phyloP scores from a whole-genome alignment of 441 rosid species.

The Flueggea neowawraea region DNA sequence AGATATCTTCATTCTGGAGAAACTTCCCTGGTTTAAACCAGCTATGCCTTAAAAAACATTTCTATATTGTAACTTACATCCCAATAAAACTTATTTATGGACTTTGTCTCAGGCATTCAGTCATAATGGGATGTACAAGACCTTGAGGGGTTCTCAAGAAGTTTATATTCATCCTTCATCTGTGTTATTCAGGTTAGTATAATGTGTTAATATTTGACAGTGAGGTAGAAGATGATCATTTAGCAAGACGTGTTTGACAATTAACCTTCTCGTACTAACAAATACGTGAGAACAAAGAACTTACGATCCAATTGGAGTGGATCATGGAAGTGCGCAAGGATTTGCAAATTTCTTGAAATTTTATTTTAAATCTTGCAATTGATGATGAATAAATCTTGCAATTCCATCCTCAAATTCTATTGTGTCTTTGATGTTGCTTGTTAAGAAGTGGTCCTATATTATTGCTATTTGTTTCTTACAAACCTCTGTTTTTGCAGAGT shows the following conservation, averaged over 20 bases:
- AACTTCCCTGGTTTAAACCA: not conserved
- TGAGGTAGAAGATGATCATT: too few relatives aligned
- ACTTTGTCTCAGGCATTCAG: slow-evolving; percentile 50
- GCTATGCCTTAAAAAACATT: not conserved
- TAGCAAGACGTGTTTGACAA: too few relatives aligned
- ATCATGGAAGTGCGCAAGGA: too few relatives aligned
- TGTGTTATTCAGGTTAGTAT: slow-evolving; percentile 77
- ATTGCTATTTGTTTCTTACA: not conserved
- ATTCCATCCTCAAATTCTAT: too few relatives aligned
- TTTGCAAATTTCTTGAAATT: too few relatives aligned
- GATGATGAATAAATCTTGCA: too few relatives aligned
- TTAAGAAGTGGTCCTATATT: not conserved
- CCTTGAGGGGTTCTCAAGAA: slow-evolving; percentile 91
- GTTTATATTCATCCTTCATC: slow-evolving; percentile 91
- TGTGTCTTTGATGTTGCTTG: not conserved
- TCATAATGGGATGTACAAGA: slow-evolving; percentile 82
- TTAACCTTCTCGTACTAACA: too few relatives aligned
- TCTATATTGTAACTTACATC: slow-evolving; percentile 2
- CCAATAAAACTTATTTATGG: slow-evolving; percentile 9
- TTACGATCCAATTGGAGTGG: too few relatives aligned
- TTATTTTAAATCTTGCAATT: too few relatives aligned
- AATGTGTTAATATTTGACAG: not conserved
- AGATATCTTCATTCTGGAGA: not conserved
- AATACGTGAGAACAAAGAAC: too few relatives aligned
- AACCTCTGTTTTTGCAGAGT: slow-evolving; percentile 41